Base-by-base conservation (phyloP, 2,329 filamentous ascomycete species). In the Ambrosiella xylebori region DNA sequence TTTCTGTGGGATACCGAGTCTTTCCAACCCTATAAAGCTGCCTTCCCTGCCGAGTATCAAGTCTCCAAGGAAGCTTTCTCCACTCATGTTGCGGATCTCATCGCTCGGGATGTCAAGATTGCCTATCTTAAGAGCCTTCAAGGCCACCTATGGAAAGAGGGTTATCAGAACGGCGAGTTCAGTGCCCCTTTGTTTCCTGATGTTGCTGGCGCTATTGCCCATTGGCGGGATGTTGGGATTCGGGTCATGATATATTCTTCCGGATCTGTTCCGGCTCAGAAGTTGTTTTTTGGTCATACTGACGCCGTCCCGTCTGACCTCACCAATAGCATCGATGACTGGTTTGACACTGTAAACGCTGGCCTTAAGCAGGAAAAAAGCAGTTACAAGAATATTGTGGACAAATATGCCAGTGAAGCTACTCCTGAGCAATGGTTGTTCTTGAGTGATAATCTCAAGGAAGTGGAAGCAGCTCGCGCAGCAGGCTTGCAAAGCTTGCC, bases 331-430 rank as follows among this genome's bases (percentile, higher is more conserved):
- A 76, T 88, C 60, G 73, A 73, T 50, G 82, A 76, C 63, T 88
- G 81, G 75, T 91, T 88, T 66, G 87, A 93, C 68, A 91, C 86
- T 2, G 79, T 86, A 60, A 91, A 87, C 67, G 86, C 87, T 38
- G 87, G 87, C 1, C 75, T 79, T 58, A 93, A 93, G 73, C 79
- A 76, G 51, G 79, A 88, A 64, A 67, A 70, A 44, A 68, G 67
- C 19, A 90, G 86, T 67, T 93, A 91, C 70, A 68, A 71, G 63
- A 79, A 73, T 64, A 89, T 90, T 63, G 73, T 78, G 53, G 66
- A 66, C 41, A 65, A 64, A 41, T 60, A 66, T 59, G 54, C 56
- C 1, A 68, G 68, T 52, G 70, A 74, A 39, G 71, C 75, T 59
- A 64, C 71, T 54, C 68, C 75, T 15, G 68, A 68, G 9, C 73